Evolutionary conservation across 768 basidiomycete genomes (phyloP).

Genomic region (Agrocybe pediades): DNA sequence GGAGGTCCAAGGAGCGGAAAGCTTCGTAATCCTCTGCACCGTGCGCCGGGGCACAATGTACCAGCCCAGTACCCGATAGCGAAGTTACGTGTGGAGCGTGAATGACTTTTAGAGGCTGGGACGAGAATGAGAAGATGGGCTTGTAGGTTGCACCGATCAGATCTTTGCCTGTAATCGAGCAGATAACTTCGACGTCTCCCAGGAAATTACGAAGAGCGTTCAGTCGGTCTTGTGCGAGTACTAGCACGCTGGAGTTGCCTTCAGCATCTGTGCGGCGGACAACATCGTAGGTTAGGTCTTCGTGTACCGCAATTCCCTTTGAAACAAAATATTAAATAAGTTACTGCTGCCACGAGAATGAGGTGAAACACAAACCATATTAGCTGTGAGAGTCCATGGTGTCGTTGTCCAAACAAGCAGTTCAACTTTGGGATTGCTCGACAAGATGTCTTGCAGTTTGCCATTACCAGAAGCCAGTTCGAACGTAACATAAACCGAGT

Average conservation of each 20-base stretch:
- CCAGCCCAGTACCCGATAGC: constrained; percentile 91
- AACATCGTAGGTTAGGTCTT: constrained; percentile 67
- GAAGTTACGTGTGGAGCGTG: constrained; percentile 78
- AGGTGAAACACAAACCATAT: constrained; percentile 64
- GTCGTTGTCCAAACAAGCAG: constrained; percentile 97
- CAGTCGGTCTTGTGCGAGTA: constrained; percentile 57
- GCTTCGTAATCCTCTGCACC: constrained; percentile 89
- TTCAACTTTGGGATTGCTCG: constrained; percentile 36
- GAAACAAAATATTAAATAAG: background rate
- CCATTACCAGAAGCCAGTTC: constrained; percentile 40
- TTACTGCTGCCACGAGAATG: background rate
- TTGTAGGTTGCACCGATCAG: constrained; percentile 64
- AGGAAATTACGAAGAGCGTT: constrained; percentile 38
- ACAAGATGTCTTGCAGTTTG: constrained; percentile 33
- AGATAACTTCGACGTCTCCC: constrained; percentile 36
- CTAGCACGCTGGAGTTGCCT: constrained; percentile 26
- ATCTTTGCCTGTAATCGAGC: constrained; percentile 48
- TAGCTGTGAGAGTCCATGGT: constrained; percentile 94
- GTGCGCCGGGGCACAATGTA: constrained; percentile 95
- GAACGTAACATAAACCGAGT: constrained; percentile 86
- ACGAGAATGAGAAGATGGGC: constrained; percentile 53
- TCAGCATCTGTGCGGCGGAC: constrained; percentile 29
- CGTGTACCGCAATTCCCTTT: constrained; percentile 92
- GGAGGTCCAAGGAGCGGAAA: constrained; percentile 58
- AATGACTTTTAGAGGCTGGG: constrained; percentile 51